Conservation (phyloP, 2,329 filamentous ascomycete species). For the Myotisia sp. region DNA sequence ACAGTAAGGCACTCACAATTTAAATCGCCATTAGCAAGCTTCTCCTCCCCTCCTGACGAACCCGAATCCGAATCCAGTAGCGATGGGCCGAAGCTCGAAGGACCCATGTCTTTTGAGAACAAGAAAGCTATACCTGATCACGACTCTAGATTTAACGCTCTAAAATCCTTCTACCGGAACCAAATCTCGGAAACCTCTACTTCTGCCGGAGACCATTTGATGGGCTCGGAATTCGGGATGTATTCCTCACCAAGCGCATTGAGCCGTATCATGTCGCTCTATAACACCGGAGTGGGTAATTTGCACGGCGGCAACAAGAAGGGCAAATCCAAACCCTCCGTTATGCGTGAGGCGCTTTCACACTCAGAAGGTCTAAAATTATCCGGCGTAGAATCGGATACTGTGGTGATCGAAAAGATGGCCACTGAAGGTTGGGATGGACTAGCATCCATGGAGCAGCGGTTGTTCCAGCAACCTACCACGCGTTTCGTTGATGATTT, state of each 20-base stretch:
- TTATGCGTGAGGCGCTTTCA: conserved; percentile 67
- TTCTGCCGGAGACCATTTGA: conserved; percentile 37
- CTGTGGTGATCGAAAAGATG: conserved; percentile 46
- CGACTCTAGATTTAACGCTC: conserved; percentile 55
- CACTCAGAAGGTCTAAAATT: conserved; percentile 57
- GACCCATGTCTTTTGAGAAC: conserved; percentile 22
- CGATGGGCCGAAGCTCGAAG: conserved; percentile 19
- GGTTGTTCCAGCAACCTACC: conserved; percentile 35
- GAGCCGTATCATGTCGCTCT: conserved; percentile 81
- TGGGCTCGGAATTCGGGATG: conserved; percentile 34
- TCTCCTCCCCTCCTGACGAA: conserved; percentile 16
- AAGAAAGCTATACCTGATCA: conserved; percentile 38
- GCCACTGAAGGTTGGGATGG: conserved; percentile 47
- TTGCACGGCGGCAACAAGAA: conserved; percentile 43
- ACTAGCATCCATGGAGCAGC: conserved; percentile 43
- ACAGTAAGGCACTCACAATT: conserved; percentile 20
- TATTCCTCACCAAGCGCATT: conserved; percentile 67
- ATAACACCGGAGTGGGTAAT: conserved; percentile 49
- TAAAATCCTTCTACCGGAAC: conserved; percentile 67
- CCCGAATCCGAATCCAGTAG: conserved; percentile 16
- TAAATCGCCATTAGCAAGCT: conserved; percentile 26
- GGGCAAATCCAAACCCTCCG: conserved; percentile 49
- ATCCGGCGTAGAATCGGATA: conserved; percentile 46
- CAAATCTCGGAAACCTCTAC: conserved; percentile 54
- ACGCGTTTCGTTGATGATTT: conserved; percentile 58